Conservation (phyloP, 257 asterid species). For the Solanum gandarillasii region DNA sequence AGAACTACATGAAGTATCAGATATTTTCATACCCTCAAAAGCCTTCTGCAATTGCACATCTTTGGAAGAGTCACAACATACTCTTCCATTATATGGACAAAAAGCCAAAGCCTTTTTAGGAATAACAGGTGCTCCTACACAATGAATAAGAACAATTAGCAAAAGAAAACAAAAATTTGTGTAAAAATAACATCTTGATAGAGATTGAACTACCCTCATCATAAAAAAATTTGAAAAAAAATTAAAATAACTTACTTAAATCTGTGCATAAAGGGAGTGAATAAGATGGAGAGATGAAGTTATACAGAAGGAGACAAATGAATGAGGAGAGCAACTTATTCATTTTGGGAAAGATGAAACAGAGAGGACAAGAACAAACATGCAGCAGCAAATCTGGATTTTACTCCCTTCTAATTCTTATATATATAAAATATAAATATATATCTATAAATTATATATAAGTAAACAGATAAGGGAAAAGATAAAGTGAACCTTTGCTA, state of each 20-base stretch:
- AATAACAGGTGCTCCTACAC: constrained; percentile 57
- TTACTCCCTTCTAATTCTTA: not conserved
- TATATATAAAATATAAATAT: too few species aligned
- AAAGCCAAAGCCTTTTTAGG: constrained; percentile 38
- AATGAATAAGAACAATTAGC: not conserved
- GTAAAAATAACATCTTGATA: not conserved
- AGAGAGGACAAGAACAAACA: constrained; percentile 9
- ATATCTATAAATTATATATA: too few species aligned
- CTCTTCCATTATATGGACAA: constrained; percentile 69
- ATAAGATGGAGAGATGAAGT: constrained; percentile 35
- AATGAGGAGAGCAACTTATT: constrained; percentile 13
- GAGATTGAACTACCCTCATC: not conserved
- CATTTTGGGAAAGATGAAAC: constrained; percentile 18
- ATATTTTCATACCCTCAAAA: constrained; percentile 58
- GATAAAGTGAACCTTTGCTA: not conserved
- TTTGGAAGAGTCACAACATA: constrained; percentile 51
- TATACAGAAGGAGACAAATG: constrained; percentile 31
- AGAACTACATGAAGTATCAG: constrained; percentile 63
- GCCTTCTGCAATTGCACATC: constrained; percentile 46
- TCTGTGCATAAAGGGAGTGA: constrained; percentile 65
- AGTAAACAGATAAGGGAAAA: not conserved
- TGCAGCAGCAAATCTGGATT: not conserved
- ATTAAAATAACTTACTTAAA: constrained; percentile 43
- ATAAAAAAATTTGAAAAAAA: not conserved
- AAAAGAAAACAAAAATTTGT: not conserved